phyloP scores from a whole-genome alignment of 805 yeast genomes.

The Starmerella tilneyi region DNA sequence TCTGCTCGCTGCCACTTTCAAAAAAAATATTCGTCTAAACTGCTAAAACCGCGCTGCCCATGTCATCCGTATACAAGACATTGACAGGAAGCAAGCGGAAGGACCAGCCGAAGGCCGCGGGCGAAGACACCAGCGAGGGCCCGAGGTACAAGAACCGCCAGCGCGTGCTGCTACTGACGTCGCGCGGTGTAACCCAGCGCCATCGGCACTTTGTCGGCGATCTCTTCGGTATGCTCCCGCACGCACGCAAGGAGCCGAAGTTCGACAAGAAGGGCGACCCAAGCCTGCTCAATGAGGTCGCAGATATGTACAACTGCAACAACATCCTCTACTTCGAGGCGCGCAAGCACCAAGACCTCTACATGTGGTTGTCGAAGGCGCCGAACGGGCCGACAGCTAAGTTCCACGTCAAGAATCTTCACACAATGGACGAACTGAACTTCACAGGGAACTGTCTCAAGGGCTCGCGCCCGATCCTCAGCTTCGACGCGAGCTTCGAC shows the following conservation, averaged over 20 bases:
- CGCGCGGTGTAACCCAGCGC: conserved; percentile 88
- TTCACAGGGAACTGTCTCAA: conserved; percentile 93
- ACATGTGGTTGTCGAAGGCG: conserved; percentile 89
- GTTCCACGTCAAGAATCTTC: conserved; percentile 87
- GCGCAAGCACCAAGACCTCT: conserved; percentile 89
- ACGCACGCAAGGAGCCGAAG: conserved; percentile 92
- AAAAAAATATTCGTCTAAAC: background rate
- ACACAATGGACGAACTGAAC: conserved; percentile 89
- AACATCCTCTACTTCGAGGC: conserved; percentile 89
- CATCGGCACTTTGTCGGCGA: conserved; percentile 91
- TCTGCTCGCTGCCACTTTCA: background rate
- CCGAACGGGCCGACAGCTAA: conserved; percentile 97
- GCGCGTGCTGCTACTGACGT: conserved; percentile 76
- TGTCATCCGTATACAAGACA: conserved; percentile 69
- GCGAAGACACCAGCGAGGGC: background rate
- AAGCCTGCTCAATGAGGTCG: conserved; percentile 83
- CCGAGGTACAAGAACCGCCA: conserved; percentile 62
- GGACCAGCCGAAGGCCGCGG: conserved; percentile 17
- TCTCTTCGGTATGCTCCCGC: conserved; percentile 71
- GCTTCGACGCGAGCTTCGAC: conserved; percentile 76
- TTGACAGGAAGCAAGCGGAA: conserved; percentile 37
- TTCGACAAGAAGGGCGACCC: conserved; percentile 85
- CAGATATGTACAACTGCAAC: conserved; percentile 94
- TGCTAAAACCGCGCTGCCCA: conserved; percentile 23
- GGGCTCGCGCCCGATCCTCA: conserved; percentile 88